Evolutionary conservation across 2,329 filamentous ascomycete genomes (phyloP).

Genomic region (Neonectria sp.): DNA sequence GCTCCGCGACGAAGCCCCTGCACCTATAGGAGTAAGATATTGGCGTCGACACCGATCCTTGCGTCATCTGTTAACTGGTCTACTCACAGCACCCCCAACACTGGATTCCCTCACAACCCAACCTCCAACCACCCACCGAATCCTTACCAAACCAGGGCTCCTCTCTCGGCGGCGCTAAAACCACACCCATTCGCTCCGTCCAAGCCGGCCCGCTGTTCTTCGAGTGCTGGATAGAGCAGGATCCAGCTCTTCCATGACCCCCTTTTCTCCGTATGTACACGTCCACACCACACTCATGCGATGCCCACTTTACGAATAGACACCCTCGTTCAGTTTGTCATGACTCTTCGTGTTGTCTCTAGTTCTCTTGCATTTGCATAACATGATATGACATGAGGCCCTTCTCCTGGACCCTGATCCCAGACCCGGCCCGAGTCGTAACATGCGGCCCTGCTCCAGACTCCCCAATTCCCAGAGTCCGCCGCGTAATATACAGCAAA

Average conservation of each 20-base stretch:
- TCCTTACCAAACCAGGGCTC: conserved; percentile 48
- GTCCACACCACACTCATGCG: not conserved
- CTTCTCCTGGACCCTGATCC: conserved; percentile 35
- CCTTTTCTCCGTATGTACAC: not conserved
- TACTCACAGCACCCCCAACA: conserved; percentile 68
- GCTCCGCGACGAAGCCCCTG: conserved; percentile 71
- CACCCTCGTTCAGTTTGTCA: conserved; percentile 37
- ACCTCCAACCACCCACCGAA: conserved; percentile 57
- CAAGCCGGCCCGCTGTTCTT: conserved; percentile 73
- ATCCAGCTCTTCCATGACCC: conserved; percentile 12
- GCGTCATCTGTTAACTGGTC: conserved; percentile 18
- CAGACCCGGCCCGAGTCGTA: conserved; percentile 40
- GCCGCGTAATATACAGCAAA: conserved; percentile 40
- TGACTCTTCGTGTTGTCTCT: conserved; percentile 43
- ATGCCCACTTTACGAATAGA: conserved; percentile 33
- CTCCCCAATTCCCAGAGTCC: conserved; percentile 37
- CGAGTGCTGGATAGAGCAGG: conserved; percentile 75
- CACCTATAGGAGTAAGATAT: conserved; percentile 70
- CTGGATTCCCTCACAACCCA: conserved; percentile 71
- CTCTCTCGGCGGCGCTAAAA: conserved; percentile 56
- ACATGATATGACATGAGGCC: conserved; percentile 41
- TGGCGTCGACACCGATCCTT: not conserved
- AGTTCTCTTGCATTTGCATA: conserved; percentile 36
- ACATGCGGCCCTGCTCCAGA: conserved; percentile 42
- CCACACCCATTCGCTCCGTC: conserved; percentile 67